Percentiles rank a stretch among this genome's conserved stretches.
Evolutionary conservation across 1,284 basidiomycete species (phyloP).

Genomic region (Fomes fomentarius): DNA sequence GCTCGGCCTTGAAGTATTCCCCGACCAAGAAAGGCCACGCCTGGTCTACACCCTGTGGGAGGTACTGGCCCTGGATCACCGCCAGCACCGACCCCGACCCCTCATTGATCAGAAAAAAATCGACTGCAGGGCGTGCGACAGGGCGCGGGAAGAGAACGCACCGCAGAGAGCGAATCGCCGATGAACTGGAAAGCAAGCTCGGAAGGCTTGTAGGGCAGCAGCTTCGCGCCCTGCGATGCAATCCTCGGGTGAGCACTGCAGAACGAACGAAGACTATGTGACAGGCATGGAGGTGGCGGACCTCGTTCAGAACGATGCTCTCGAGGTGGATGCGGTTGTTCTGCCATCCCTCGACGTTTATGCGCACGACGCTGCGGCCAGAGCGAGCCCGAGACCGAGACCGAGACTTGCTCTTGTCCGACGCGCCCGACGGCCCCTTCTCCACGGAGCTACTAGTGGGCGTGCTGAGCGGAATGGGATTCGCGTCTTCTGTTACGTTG

Average conservation of each 20-base stretch:
- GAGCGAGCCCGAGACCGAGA: too few species aligned
- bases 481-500: constrained; percentile 51
- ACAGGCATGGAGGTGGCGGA: constrained; percentile 28
- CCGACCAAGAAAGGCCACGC: constrained; percentile 60
- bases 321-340: constrained; percentile 59
- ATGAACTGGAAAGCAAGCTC: constrained; percentile 57
- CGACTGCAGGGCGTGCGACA: not conserved
- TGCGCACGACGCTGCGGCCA: constrained; percentile 44
- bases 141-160: constrained; percentile 28
- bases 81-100: constrained; percentile 3
- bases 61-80: constrained; percentile 55
- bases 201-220: constrained; percentile 51
- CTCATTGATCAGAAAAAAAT: constrained; percentile 8
- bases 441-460: constrained; percentile 24
- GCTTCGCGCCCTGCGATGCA: constrained; percentile 43
- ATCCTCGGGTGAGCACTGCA: not conserved
- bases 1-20: constrained; percentile 56
- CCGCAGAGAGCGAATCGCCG: constrained; percentile 60
- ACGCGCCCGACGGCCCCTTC: constrained; percentile 2
- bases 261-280: not conserved
- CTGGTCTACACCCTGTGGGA: constrained; percentile 55
- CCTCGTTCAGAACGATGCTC: constrained; percentile 47
- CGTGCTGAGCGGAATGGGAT: constrained; percentile 45
- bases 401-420: too few species aligned
- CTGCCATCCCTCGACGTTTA: constrained; percentile 62